These are phyloP conservation scores for Podaxis rugospora DNA, from an alignment of 768 basidiomycete species.

Conservation along the genomic window DNA sequence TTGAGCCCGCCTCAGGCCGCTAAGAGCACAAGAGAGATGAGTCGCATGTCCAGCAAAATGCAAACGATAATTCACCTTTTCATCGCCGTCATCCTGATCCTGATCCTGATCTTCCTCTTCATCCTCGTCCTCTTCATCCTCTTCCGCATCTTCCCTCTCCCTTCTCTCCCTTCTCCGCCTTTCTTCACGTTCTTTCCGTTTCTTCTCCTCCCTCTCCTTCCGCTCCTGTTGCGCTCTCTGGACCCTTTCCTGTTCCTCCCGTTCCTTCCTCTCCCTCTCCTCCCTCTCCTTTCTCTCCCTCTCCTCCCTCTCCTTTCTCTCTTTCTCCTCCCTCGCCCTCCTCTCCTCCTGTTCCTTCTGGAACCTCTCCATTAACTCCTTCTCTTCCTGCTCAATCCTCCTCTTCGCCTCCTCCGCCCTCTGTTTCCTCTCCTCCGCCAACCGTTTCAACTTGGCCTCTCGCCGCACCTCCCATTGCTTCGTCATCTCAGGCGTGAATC, in stretches of 20 bases:
- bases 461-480: constrained; percentile 16
- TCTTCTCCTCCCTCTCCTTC: background rate
- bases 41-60: background rate
- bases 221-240: background rate
- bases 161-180: background rate
- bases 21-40: background rate
- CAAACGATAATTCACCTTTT: background rate
- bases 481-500: constrained; percentile 17
- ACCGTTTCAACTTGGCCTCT: background rate
- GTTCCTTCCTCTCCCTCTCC: background rate
- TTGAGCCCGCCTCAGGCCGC: background rate
- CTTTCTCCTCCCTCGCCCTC: background rate
- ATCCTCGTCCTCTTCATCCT: background rate
- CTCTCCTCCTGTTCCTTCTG: constrained; percentile 3
- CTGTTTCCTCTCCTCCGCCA: constrained; percentile 3
- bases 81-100: background rate
- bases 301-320: background rate
- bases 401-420: background rate
- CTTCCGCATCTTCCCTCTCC: background rate
- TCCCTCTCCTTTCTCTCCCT: background rate
- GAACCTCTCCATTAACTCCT: constrained; percentile 1
- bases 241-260: background rate
- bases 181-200: background rate
- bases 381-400: constrained; percentile 3
- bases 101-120: background rate